Conservation (phyloP, 1,284 basidiomycete genomes). For the Ustilago cynodontis region DNA sequence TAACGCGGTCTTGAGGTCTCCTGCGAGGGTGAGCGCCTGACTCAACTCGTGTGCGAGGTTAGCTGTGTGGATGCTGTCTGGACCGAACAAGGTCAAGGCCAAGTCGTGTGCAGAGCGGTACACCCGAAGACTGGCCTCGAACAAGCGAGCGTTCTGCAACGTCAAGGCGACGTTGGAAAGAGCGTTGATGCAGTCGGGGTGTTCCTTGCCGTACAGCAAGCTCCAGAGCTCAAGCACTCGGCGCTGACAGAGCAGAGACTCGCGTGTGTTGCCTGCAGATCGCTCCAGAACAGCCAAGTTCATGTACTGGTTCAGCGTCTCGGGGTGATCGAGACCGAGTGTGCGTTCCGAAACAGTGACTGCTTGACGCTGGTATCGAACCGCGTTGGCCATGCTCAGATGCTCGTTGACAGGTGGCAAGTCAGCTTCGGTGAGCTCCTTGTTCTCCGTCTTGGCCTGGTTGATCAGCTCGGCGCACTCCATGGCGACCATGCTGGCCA, state of each 20-base stretch:
- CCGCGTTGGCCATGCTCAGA: conserved; percentile 71
- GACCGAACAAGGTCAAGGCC: conserved; percentile 58
- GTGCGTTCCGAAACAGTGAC: conserved; percentile 75
- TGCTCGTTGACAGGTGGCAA: conserved; percentile 61
- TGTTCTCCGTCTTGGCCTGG: conserved; percentile 55
- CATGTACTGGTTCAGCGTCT: conserved; percentile 74
- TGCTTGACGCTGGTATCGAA: conserved; percentile 74
- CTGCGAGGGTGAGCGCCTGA: conserved; percentile 64
- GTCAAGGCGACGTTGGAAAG: conserved; percentile 70
- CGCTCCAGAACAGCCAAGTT: conserved; percentile 75
- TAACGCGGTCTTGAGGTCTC: conserved; percentile 67
- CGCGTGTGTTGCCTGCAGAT: conserved; percentile 70
- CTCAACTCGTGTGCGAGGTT: conserved; percentile 67
- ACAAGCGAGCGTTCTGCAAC: conserved; percentile 60
- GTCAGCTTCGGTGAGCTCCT: conserved; percentile 52
- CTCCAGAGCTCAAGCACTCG: conserved; percentile 74
- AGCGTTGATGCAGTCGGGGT: conserved; percentile 73
- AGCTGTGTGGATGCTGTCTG: conserved; percentile 67
- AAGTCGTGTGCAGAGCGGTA: conserved; percentile 63
- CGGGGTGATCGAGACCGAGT: conserved; percentile 73
- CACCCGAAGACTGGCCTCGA: conserved; percentile 57
- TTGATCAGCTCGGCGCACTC: conserved; percentile 52
- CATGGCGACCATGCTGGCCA: conserved; percentile 47
- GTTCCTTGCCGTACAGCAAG: conserved; percentile 73
- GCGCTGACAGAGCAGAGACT: conserved; percentile 72